Evolutionary conservation across 2,329 filamentous ascomycete genomes (phyloP).

Genomic region (Ophiocordyceps camponoti-saundersi): DNA sequence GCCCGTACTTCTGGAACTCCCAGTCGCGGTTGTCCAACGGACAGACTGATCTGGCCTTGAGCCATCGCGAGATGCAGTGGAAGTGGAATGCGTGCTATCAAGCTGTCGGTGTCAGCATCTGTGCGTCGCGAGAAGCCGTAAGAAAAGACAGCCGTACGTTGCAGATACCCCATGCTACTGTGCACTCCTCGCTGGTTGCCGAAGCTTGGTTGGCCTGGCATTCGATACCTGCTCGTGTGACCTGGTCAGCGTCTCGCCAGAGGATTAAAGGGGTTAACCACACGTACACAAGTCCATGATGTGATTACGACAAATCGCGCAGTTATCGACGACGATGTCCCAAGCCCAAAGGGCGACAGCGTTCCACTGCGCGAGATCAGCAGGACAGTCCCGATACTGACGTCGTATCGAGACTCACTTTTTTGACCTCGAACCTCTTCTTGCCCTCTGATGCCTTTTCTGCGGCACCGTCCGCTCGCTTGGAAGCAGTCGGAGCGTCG

Average conservation of each 20-base stretch:
- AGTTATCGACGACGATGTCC: conserved; percentile 99
- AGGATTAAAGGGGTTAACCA: background rate
- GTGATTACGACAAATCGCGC: conserved; percentile 96
- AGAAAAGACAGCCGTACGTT: conserved; percentile 45
- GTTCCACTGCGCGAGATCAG: conserved; percentile 57
- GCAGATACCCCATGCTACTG: conserved; percentile 97
- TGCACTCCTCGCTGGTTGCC: conserved; percentile 93
- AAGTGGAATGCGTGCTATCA: conserved; percentile 94
- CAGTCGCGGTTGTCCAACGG: conserved; percentile 95
- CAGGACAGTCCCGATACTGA: background rate
- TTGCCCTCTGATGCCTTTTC: conserved; percentile 47
- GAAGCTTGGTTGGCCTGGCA: conserved; percentile 98
- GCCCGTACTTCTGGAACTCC: conserved; percentile 99
- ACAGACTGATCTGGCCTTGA: conserved; percentile 98
- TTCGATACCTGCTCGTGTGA: conserved; percentile 54
- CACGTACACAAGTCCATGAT: conserved; percentile 96
- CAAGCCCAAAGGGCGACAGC: conserved; percentile 96
- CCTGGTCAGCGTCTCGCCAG: conserved; percentile 1
- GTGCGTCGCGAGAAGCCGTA: background rate
- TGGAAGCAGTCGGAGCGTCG: conserved; percentile 52
- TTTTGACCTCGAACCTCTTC: conserved; percentile 98
- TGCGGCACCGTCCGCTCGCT: conserved; percentile 32
- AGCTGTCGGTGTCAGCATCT: conserved; percentile 23
- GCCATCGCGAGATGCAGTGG: conserved; percentile 97
- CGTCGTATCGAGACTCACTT: conserved; percentile 40